Evolutionary conservation across 2,329 filamentous ascomycete species (phyloP), one percentile per base, ranked within the genome.

Genomic region (Aaosphaeria pasadenensis): DNA sequence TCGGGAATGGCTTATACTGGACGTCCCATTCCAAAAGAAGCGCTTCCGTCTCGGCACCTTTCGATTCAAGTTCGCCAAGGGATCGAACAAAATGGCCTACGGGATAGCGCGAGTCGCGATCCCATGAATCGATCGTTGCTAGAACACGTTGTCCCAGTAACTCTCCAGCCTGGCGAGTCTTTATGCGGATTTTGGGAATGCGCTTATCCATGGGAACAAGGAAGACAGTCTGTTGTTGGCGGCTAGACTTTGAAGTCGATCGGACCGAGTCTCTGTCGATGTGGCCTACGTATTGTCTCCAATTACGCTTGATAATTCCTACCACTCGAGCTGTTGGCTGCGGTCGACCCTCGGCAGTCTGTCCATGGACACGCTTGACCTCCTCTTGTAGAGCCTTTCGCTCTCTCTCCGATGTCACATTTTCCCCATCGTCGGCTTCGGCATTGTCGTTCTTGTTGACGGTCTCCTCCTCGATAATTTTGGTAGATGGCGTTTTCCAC

Each of bases 161-260:
- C 62, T 96, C 90, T 11, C 85, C 84, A 28, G 91, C 91, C 71
- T 97, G 94, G 44, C 94, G 82, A 7, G 94, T 97, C 44, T 91
- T 86, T 46, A 99, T 84, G 41, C 91, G 84, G 60, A 99, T 96
- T 75, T 97, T 99, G 2, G 94, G 94, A 24, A 99, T 88, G 62
- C 90, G 87, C 77, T 96, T 97, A 72, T 99, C 92, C 92, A 99
- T 97, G 4, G 94, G 91, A 43, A 97, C 85, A 13, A 99, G 79
- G 71, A 99, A 99, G 11, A 99, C 91, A 11, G 84, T 95, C 66
- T 96, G 91, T 66, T 95, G 90, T 60, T 88, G 88, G 49, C 91
- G 83, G 30, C 89, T 90, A 58, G 91, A 86, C 51, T 84, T 86
- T 2, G 82, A 82, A 3, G 84, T 82, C 45, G 85, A 83, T 61